Percentiles rank a stretch among this genome's conserved stretches.
Evolutionary conservation across 305 asterid genomes (phyloP).

Genomic region (Caryopteris hybrid): DNA sequence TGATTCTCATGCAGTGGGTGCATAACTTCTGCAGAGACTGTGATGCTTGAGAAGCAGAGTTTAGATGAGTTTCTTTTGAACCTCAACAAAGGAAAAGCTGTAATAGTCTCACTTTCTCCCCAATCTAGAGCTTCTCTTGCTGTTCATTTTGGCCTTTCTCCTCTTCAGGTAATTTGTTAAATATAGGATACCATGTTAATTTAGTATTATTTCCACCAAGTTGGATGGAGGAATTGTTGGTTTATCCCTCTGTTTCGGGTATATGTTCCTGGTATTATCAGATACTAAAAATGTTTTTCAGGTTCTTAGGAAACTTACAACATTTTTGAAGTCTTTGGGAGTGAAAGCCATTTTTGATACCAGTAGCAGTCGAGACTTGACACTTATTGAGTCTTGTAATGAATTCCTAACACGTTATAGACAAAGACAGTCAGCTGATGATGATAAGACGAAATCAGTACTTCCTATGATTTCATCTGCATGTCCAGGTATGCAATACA

Average conservation of each 20-base stretch:
- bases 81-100: conserved; percentile 60
- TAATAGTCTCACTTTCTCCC: conserved; percentile 81
- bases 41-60: conserved; percentile 99
- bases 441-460: conserved; percentile 34
- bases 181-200: not conserved
- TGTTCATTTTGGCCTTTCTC: conserved; percentile 72
- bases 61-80: conserved; percentile 77
- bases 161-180: conserved; percentile 49
- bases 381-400: conserved; percentile 83
- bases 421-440: conserved; percentile 34
- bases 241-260: not conserved
- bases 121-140: conserved; percentile 97
- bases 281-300: conserved; percentile 24
- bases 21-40: conserved; percentile 95
- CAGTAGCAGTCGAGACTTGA: conserved; percentile 84
- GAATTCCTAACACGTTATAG: conserved; percentile 77
- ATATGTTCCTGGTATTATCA: conserved; percentile 1
- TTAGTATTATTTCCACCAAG: not conserved
- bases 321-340: conserved; percentile 87
- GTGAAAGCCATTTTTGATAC: conserved; percentile 90
- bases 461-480: conserved; percentile 93
- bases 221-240: conserved; percentile 1
- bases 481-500: conserved; percentile 70
- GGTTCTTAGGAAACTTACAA: conserved; percentile 77
- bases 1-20: conserved; percentile 75